Conservation (phyloP, 208 protist species). For the Polymyxa betae region DNA sequence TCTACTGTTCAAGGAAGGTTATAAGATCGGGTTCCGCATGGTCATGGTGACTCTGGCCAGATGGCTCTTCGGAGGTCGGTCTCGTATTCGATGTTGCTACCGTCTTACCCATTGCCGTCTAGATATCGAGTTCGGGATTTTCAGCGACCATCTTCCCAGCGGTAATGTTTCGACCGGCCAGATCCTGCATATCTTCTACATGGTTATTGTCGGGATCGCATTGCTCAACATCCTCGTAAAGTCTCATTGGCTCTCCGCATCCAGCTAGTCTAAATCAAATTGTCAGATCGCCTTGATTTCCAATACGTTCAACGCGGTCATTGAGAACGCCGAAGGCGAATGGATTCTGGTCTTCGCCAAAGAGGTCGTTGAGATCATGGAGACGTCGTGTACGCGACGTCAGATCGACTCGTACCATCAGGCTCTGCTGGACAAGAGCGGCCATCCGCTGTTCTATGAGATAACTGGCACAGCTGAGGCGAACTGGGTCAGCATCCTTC, state of each 20-base stretch:
- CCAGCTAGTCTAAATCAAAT: background rate
- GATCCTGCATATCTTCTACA: slow-evolving; percentile 31
- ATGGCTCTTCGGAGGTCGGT: slow-evolving; percentile 19
- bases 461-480: background rate
- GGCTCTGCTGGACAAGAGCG: background rate
- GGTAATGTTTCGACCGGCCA: background rate
- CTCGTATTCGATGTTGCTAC: background rate
- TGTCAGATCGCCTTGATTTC: slow-evolving; percentile 17
- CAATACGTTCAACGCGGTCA: slow-evolving; percentile 32
- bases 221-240: slow-evolving; percentile 15
- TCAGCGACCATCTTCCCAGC: background rate
- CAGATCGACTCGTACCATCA: background rate
- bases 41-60: background rate
- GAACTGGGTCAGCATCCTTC: background rate
- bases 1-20: slow-evolving; percentile 1
- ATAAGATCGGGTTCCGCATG: background rate
- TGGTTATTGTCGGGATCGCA: background rate
- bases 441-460: background rate
- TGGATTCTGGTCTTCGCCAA: slow-evolving; percentile 28
- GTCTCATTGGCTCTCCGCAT: background rate
- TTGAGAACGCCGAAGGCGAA: slow-evolving; percentile 1
- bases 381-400: background rate
- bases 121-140: slow-evolving; percentile 22
- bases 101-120: background rate
- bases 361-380: slow-evolving; percentile 33